phyloP scores from a whole-genome alignment of 345 rosid genomes.

The Euphorbia lathyris region DNA sequence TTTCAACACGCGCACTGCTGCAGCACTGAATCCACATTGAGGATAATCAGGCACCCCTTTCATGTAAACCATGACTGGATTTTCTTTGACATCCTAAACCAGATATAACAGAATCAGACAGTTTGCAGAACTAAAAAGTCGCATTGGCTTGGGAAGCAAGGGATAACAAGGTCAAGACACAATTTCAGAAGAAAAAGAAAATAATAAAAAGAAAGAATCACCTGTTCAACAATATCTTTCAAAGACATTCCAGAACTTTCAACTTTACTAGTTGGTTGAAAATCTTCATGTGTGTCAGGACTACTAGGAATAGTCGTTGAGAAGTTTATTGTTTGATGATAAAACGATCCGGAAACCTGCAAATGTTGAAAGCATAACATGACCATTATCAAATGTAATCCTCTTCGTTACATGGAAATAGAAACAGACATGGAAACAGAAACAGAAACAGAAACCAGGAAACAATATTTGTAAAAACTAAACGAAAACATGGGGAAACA shows the following conservation, averaged over 20 bases:
- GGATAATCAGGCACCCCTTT: conserved; percentile 92
- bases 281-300: conserved; percentile 87
- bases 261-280: conserved; percentile 58
- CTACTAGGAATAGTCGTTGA: conserved; percentile 55
- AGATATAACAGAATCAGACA: conserved; percentile 20
- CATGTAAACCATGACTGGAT: conserved; percentile 93
- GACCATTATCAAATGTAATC: not conserved
- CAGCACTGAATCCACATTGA: conserved; percentile 93
- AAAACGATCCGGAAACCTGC: conserved; percentile 45
- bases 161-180: conserved; percentile 1
- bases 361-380: conserved; percentile 10
- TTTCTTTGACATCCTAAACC: conserved; percentile 80
- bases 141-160: not conserved
- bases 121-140: not conserved
- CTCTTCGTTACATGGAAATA: not conserved
- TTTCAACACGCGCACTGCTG: conserved; percentile 80
- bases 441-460: too few species aligned
- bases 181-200: not conserved
- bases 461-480: too few species aligned
- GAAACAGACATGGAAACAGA: too few species aligned
- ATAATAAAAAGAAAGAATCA: conserved; percentile 8
- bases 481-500: too few species aligned
- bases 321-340: conserved; percentile 42
- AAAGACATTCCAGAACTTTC: conserved; percentile 46
- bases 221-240: conserved; percentile 76